phyloP scores from a whole-genome alignment of 129 eudicot genomes.

The Deinandra increscens region DNA sequence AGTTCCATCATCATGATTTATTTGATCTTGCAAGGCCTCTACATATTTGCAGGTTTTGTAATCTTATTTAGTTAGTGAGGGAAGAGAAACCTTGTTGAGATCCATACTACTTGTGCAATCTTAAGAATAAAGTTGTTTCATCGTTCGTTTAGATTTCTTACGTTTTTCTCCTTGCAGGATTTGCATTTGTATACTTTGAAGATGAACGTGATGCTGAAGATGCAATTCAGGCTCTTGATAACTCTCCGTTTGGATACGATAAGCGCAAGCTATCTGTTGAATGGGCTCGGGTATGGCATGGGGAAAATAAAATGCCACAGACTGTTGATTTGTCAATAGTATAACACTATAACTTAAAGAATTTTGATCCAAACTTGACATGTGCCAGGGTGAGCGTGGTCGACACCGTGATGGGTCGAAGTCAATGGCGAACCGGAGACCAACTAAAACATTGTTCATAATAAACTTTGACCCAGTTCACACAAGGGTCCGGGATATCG shows the following conservation, averaged over 20 bases:
- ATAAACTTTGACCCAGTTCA: constrained; percentile 83
- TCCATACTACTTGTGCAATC: constrained; percentile 29
- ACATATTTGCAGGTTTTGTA: constrained; percentile 87
- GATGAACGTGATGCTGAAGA: constrained; percentile 97
- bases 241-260: constrained; percentile 79
- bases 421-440: constrained; percentile 62
- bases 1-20: constrained; percentile 55
- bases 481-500: constrained; percentile 67
- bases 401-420: constrained; percentile 65
- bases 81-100: constrained; percentile 39
- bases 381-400: constrained; percentile 83
- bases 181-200: constrained; percentile 91
- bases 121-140: neutral
- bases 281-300: constrained; percentile 77
- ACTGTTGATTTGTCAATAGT: neutral
- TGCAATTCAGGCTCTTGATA: constrained; percentile 80
- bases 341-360: neutral
- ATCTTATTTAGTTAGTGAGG: constrained; percentile 43
- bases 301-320: neutral
- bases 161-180: constrained; percentile 52
- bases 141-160: neutral
- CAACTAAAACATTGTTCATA: constrained; percentile 90
- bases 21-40: constrained; percentile 75
- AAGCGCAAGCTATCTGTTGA: constrained; percentile 77
- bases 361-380: neutral